Percentiles rank a stretch among this genome's conserved stretches.
phyloP scores from a whole-genome alignment of 345 rosid species.

The Microcos paniculata region DNA sequence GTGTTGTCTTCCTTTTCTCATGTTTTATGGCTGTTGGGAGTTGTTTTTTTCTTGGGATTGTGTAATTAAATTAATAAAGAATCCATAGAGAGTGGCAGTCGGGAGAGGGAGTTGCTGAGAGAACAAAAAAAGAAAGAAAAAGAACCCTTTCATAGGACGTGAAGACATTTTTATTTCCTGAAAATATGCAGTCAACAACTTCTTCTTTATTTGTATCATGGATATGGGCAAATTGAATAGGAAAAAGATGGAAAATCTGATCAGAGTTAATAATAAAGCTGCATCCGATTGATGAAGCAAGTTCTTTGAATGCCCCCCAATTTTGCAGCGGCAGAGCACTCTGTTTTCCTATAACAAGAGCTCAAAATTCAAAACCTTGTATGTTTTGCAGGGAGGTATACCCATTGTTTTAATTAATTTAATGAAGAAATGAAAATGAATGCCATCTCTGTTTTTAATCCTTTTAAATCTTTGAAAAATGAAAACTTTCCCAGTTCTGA shows the following conservation, averaged over 20 bases:
- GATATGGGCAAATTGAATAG: background rate
- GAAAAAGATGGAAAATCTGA: background rate
- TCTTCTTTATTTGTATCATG: background rate
- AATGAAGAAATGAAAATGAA: background rate
- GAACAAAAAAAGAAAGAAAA: background rate
- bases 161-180: background rate
- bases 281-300: slow-evolving; percentile 4
- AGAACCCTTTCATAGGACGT: background rate
- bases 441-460: background rate
- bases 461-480: background rate
- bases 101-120: background rate
- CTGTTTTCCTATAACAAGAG: background rate
- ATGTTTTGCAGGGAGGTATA: background rate
- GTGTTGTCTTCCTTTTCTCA: no score
- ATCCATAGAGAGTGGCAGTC: background rate
- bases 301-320: background rate
- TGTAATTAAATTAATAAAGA: slow-evolving; percentile 8
- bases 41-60: background rate
- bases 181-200: background rate
- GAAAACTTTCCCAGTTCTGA: background rate
- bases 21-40: no score
- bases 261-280: background rate
- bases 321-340: background rate
- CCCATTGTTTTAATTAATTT: background rate
- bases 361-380: slow-evolving; percentile 2